Evolutionary conservation across 2,329 filamentous ascomycete genomes (phyloP).

Genomic region (Penicillium glabrum): DNA sequence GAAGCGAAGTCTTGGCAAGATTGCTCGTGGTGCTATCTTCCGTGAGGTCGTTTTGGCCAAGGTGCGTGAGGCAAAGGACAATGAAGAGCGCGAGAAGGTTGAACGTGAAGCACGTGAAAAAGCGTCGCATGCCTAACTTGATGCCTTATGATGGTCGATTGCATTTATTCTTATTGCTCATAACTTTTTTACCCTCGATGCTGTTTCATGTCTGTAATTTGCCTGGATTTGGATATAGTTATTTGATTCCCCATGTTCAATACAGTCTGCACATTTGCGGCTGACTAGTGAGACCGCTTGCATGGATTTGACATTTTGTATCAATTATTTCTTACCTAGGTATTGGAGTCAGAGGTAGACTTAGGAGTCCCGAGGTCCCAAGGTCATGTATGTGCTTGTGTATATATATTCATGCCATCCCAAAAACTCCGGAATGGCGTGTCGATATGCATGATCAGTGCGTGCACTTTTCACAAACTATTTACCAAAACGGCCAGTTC

Average conservation of each 20-base stretch:
- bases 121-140: constrained; percentile 23
- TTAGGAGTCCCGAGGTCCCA: too few species aligned
- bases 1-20: constrained; percentile 55
- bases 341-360: too few species aligned
- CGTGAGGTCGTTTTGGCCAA: constrained; percentile 92
- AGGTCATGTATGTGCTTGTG: too few species aligned
- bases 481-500: too few species aligned
- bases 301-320: neutral
- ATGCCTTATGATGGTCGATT: neutral
- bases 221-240: constrained; percentile 29
- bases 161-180: neutral
- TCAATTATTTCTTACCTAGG: too few species aligned
- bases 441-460: too few species aligned
- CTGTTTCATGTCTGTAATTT: constrained; percentile 14
- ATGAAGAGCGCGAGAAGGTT: constrained; percentile 71
- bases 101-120: constrained; percentile 57
- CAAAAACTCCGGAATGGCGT: neutral
- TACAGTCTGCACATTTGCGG: constrained; percentile 11
- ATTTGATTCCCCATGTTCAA: constrained; percentile 32
- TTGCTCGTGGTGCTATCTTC: constrained; percentile 75
- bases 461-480: too few species aligned
- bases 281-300: neutral
- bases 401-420: neutral
- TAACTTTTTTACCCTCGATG: constrained; percentile 2
- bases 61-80: constrained; percentile 85